Conservation (phyloP, 371 early-diverging fungal species). For the Mucor racemosus region DNA sequence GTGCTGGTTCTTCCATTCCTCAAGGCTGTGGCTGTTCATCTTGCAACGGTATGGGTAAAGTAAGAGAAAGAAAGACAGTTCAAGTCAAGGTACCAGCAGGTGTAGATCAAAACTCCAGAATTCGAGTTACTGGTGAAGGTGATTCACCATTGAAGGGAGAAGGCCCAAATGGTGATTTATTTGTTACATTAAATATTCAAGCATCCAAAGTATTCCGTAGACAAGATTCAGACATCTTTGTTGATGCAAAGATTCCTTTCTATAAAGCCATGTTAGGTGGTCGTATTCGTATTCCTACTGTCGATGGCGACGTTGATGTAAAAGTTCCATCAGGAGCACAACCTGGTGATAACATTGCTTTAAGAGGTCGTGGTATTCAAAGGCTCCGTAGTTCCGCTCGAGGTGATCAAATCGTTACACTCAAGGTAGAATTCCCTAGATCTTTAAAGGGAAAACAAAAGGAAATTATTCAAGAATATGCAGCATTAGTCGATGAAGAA, state of each 20-base stretch:
- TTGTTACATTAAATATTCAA: constrained; percentile 64
- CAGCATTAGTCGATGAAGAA: constrained; percentile 39
- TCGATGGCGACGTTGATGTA: constrained; percentile 92
- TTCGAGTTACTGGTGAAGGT: constrained; percentile 79
- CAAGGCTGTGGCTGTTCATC: constrained; percentile 66
- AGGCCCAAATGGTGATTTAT: constrained; percentile 83
- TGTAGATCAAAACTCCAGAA: constrained; percentile 45
- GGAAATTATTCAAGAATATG: constrained; percentile 39
- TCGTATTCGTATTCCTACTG: constrained; percentile 80
- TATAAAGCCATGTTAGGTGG: constrained; percentile 89
- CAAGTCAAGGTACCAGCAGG: constrained; percentile 84
- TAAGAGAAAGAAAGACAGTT: constrained; percentile 67
- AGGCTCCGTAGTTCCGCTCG: constrained; percentile 53
- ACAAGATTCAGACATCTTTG: constrained; percentile 78
- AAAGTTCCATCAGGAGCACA: constrained; percentile 85
- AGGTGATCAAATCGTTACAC: constrained; percentile 88
- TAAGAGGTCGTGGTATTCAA: constrained; percentile 79
- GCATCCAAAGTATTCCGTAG: constrained; percentile 78
- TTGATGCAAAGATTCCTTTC: constrained; percentile 78
- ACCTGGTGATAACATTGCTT: constrained; percentile 78
- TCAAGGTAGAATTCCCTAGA: constrained; percentile 81
- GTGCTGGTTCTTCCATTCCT: constrained; percentile 71
- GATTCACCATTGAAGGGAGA: constrained; percentile 75
- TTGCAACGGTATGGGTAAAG: constrained; percentile 82
- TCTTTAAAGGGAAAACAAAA: constrained; percentile 47